Conservation (phyloP, 768 basidiomycete genomes). For the Lactifluus subvellereus region DNA sequence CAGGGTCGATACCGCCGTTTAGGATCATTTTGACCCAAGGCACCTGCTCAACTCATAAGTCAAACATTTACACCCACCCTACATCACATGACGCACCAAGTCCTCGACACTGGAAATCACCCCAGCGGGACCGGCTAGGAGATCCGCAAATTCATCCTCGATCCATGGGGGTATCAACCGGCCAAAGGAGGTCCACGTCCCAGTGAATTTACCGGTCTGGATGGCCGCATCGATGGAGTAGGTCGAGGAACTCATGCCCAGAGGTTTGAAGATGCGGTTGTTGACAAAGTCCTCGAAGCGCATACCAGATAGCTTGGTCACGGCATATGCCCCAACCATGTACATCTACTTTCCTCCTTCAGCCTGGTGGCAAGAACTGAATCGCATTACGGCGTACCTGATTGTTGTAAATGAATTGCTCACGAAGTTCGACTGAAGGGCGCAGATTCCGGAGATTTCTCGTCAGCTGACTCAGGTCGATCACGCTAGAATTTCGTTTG, state of each 20-base stretch:
- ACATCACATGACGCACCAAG: conserved; percentile 32
- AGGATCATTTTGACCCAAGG: conserved; percentile 38
- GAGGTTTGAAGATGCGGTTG: conserved; percentile 37
- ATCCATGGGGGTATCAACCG: conserved; percentile 34
- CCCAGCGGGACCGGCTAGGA: conserved; percentile 38
- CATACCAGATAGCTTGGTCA: conserved; percentile 31
- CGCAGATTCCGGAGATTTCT: conserved; percentile 30
- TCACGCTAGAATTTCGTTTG: background rate
- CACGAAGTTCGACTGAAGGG: conserved; percentile 35
- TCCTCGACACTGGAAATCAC: conserved; percentile 41
- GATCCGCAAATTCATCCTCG: conserved; percentile 23
- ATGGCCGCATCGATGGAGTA: conserved; percentile 34
- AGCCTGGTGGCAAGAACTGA: background rate
- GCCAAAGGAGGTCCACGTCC: conserved; percentile 33
- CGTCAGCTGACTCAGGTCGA: conserved; percentile 16
- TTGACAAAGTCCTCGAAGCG: conserved; percentile 38
- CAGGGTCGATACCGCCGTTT: conserved; percentile 31
- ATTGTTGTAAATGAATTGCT: conserved; percentile 38
- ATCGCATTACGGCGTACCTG: conserved; percentile 25
- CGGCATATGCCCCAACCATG: conserved; percentile 32
- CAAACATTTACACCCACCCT: background rate
- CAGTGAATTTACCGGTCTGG: conserved; percentile 31
- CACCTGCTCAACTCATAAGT: conserved; percentile 27
- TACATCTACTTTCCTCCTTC: conserved; percentile 34
- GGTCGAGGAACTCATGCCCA: conserved; percentile 39